Conservation (phyloP, 2,329 filamentous ascomycete genomes). For the Pseudocercospora vitis region DNA sequence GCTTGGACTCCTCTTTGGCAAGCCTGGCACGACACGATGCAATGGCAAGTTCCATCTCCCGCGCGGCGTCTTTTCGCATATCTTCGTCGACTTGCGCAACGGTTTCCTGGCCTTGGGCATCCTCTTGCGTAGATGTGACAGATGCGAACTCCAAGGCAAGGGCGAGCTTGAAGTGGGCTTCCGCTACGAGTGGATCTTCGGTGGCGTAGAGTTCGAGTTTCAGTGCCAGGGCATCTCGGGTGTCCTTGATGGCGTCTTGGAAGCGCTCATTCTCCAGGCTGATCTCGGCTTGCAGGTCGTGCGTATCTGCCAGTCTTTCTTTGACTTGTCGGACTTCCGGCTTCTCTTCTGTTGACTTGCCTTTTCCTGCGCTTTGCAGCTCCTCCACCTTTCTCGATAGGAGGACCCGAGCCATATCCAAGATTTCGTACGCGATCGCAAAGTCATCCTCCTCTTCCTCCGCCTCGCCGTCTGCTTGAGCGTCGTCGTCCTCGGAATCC, state of each 20-base stretch:
- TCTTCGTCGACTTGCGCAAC: conserved; percentile 61
- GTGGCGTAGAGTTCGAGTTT: conserved; percentile 76
- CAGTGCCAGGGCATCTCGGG: conserved; percentile 72
- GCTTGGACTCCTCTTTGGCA: conserved; percentile 65
- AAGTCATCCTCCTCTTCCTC: conserved; percentile 63
- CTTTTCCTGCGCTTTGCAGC: conserved; percentile 50
- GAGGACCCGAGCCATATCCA: conserved; percentile 62
- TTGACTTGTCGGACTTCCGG: conserved; percentile 62
- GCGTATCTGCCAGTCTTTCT: conserved; percentile 86
- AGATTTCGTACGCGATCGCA: conserved; percentile 62
- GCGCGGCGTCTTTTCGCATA: conserved; percentile 68
- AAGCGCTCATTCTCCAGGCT: conserved; percentile 97
- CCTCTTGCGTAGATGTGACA: conserved; percentile 59
- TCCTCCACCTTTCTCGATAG: conserved; percentile 58
- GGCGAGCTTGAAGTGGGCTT: conserved; percentile 95
- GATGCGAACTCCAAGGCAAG: conserved; percentile 92
- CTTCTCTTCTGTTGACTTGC: conserved; percentile 37
- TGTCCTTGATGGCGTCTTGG: conserved; percentile 79
- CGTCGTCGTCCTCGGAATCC: conserved; percentile 64
- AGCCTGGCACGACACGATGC: conserved; percentile 70
- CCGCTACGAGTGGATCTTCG: conserved; percentile 82
- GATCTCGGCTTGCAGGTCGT: conserved; percentile 92
- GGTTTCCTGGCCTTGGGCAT: conserved; percentile 41
- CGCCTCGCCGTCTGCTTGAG: conserved; percentile 41
- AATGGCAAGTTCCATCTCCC: conserved; percentile 72